Base-by-base conservation (phyloP, 768 basidiomycete genomes). In the Bullera alba region DNA sequence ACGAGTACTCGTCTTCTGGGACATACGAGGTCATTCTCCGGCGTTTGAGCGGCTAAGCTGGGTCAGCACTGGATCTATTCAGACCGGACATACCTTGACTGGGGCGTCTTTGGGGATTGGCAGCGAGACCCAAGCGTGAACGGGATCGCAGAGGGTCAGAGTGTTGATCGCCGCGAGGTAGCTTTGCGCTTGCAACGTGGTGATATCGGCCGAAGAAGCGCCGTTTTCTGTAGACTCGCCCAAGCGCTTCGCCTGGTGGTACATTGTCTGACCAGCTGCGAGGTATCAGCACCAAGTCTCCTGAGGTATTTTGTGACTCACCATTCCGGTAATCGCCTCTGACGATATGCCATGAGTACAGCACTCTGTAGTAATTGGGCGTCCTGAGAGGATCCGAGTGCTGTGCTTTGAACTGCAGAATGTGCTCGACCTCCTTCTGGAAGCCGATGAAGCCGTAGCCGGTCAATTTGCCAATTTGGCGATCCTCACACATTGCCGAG, bases 291-390 rank as follows among this genome's bases (percentile, higher is more conserved):
- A n/a, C 5, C 5, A 26, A 12, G 15, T 55, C n/a, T 29, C 42
- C 2, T 2, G 32, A 34, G 49, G 7, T n/a, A n/a, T n/a, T n/a
- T n/a, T n/a, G 47, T 16, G 17, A 77, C 81, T 72, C 70, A 92
- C 93, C 95, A 69, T 81, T 89, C 45, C 89, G 81, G 74, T 91
- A 90, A 70, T 96, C 90, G 23, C 87, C 86, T 69, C 87, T 78
- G 49, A 80, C 78, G 60, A 85, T 80, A 70, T 90, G 85, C 90
- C 90, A 97, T 41, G 88, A 84, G 73, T 95, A 93, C n/a, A 97
- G 74, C 47, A 97, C 87, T 62, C 82, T 81, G 29, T 89, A 83
- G 75, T 93, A 97, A 65, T 82, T 83, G 0, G 92, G 92, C 30
- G 78, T 80, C 32, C 83, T 75, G 37, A 87, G 81, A 42, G 93